Base-by-base conservation (phyloP, 176 grass and related monocot species). In the Miscanthus lutarioriparius region DNA sequence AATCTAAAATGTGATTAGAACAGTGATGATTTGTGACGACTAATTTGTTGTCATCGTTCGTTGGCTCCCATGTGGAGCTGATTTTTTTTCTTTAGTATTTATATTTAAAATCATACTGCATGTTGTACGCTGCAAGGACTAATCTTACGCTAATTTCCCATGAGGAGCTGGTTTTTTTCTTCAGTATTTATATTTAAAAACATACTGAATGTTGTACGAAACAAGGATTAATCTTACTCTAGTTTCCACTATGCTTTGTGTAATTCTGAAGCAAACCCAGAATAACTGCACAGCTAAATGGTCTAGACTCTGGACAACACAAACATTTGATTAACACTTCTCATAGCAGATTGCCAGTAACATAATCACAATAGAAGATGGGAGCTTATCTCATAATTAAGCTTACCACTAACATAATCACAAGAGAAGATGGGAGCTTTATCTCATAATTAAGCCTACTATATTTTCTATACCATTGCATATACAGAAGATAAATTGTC, bases 1-100 rank as follows among this genome's bases (percentile, higher is more conserved):
- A 84, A 75, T 87, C 22, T 84, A 64, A 67, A 64, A 80, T 37
- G 40, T 76, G 33, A 61, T 19, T 70, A 44, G 30, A 19, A 75
- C 30, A 23, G 23, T 54, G 74, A 67, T 62, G 2, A 58, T 64
- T 44, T 23, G 20, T 83, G n/a, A 8, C 30, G 32, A 27, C 33
- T 69, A 25, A 32, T 70, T 63, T 5, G 4, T 7, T 80, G 5
- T 32, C 7, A 10, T 10, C 10, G 16, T 38, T 40, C 30, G 67
- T 58, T 79, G 13, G 43, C 48, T 43, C 26, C 48, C 48, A 20
- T 15, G 25, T 11, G 2, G 47, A 26, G 47, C 1, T 58, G 6
- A 8, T 56, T 16, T 27, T 10, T 53, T n/a, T 23, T 40, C 3
- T 41, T 27, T 15, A 35, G 78, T 43, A 2, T 65, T 68, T 74